Base-by-base conservation (phyloP, 495 filamentous ascomycete genomes). In the Aspergillus nanangensis region DNA sequence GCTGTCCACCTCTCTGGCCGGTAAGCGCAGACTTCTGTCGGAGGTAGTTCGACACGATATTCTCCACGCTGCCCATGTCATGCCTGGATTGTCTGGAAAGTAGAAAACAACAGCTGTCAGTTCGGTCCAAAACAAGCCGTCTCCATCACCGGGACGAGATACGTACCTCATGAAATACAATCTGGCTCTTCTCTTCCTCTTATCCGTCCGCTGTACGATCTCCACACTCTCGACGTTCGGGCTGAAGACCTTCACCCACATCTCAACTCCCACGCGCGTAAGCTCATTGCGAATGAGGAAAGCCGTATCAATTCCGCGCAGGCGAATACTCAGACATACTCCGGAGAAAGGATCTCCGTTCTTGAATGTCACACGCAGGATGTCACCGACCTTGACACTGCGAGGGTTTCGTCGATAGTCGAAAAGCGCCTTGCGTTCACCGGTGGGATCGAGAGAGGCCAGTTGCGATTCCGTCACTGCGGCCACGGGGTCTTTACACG, bases 181-280 rank as follows among this genome's bases (percentile, higher is more conserved):
- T 50, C 89, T 75, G 17, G 92, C 93, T 59, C 94, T 83, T 61
- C 93, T 85, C 45, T 88, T 87, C 66, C 88, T 79, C 83, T 87
- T 90, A 65, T 76, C 73, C 44, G 76, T 76, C 42, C 91, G 76
- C 81, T 95, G 85, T 65, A 97, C 87, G 52, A 99, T 83, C 71
- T 99, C 94, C 57, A 99, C 86, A 46, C 87, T 87, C 56, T 86
- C 78, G 39, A 97, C 84, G 62, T 87, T 88, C 48, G 90, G 90
- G 51, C 77, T 84, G 71, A 89, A 97, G 40, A 95, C 72, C 78
- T 97, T 99, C 61, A 84, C 88, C 79, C 88, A 96, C 88, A 96
- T 90, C 80, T 99, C 93, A n/a, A 96, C 90, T 37, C 88, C 87
- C 5, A 93, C 79, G 43, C 84, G 76, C 34, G 82, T 83, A 43